phyloP scores from a whole-genome alignment of 2,329 filamentous ascomycete species.

The Sclerotinia borealis region DNA sequence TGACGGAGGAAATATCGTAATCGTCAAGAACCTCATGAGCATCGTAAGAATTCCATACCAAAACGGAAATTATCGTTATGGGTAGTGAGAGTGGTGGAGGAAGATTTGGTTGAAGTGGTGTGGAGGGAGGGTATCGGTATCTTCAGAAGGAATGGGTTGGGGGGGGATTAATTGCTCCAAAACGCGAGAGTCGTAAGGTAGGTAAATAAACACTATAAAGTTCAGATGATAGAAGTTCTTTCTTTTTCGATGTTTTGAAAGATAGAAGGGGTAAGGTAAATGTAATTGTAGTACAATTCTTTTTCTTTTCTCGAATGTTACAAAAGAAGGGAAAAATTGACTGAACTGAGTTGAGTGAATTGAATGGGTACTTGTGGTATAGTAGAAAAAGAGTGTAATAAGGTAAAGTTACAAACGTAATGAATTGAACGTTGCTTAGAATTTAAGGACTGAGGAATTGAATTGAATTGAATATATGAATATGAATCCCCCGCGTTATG shows the following conservation, averaged over 20 bases:
- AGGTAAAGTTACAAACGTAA: not conserved
- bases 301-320: not conserved
- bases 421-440: not conserved
- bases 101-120: not conserved
- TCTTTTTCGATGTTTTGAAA: not conserved
- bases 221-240: not conserved
- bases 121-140: not conserved
- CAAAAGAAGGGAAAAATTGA: not conserved
- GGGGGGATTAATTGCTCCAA: not conserved
- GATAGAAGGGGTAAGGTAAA: not conserved
- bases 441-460: not conserved
- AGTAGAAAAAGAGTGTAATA: not conserved
- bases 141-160: constrained; percentile 7
- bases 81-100: not conserved
- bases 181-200: not conserved
- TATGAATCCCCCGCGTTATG: not conserved
- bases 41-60: constrained; percentile 28
- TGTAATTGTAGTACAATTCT: not conserved
- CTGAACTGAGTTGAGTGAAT: too few relatives aligned
- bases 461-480: not conserved
- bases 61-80: not conserved
- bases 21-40: constrained; percentile 24
- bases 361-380: not conserved
- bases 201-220: constrained; percentile 2
- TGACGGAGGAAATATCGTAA: constrained; percentile 20